A percentile compares a stretch with the other conserved stretches of the same genome.
phyloP scores from a whole-genome alignment of 2,329 filamentous ascomycete species.

The Onygena corvina region DNA sequence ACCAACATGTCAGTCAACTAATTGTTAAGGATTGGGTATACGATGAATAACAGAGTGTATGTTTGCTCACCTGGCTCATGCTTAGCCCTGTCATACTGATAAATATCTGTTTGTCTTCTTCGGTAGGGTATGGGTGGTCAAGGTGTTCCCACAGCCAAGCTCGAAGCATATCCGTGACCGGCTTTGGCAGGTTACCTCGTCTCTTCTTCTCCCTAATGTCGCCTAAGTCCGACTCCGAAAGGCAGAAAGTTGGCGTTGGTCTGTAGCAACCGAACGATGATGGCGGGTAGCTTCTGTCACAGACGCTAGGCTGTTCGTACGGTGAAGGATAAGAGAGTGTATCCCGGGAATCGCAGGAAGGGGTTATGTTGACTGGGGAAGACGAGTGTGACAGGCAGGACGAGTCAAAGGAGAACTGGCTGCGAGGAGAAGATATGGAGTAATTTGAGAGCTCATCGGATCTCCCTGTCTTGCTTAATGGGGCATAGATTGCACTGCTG shows the following conservation, averaged over 20 bases:
- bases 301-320: constrained; percentile 8
- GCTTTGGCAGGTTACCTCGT: constrained; percentile 79
- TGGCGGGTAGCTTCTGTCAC: constrained; percentile 5
- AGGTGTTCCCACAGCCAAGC: constrained; percentile 70
- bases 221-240: constrained; percentile 6
- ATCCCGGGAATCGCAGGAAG: not conserved
- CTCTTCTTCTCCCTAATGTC: constrained; percentile 42
- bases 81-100: constrained; percentile 65
- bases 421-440: not conserved
- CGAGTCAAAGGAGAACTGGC: not conserved
- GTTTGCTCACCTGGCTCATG: constrained; percentile 47
- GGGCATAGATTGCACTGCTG: not conserved
- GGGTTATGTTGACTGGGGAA: not conserved
- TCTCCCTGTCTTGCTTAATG: not conserved
- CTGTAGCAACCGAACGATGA: not conserved
- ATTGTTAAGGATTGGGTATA: constrained; percentile 4
- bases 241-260: not conserved
- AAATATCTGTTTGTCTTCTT: constrained; percentile 75
- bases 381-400: not conserved
- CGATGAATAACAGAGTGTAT: not conserved
- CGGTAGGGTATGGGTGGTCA: constrained; percentile 71
- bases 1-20: not conserved
- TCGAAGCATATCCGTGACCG: constrained; percentile 69
- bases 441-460: not conserved
- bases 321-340: not conserved